Conservation (phyloP, 306 rosid genomes). For the Prosopis cineraria region DNA sequence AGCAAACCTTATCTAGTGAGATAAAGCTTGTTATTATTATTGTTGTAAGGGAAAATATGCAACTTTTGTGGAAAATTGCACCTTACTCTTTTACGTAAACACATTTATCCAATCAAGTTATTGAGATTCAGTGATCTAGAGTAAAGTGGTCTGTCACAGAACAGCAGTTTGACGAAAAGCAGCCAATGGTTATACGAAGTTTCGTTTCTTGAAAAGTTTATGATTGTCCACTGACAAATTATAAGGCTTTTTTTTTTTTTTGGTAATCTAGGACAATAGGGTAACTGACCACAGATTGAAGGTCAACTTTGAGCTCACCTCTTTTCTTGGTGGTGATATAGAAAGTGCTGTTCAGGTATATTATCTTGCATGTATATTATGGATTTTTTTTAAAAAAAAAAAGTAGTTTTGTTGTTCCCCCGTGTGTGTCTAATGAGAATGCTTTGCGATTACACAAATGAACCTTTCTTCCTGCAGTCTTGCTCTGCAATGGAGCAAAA, state of each 20-base stretch:
- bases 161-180: conserved; percentile 16
- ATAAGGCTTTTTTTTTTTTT: conserved; percentile 1
- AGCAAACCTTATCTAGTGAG: no score
- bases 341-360: conserved; percentile 91
- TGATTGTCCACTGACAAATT: conserved; percentile 31
- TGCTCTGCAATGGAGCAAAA: conserved; percentile 79
- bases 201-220: conserved; percentile 13
- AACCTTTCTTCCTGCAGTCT: conserved; percentile 55
- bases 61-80: conserved; percentile 8
- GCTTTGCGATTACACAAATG: not conserved
- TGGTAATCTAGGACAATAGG: conserved; percentile 71
- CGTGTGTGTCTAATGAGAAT: not conserved
- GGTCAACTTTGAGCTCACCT: conserved; percentile 85
- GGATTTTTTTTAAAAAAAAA: not conserved
- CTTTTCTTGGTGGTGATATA: conserved; percentile 80
- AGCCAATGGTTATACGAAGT: not conserved
- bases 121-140: conserved; percentile 18
- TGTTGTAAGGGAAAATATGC: conserved; percentile 18
- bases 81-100: conserved; percentile 3
- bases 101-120: conserved; percentile 20
- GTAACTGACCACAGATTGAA: conserved; percentile 95
- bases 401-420: not conserved
- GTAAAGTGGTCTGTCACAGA: conserved; percentile 20
- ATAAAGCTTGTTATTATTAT: no score
- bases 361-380: conserved; percentile 17